Evolutionary conservation across 2,329 filamentous ascomycete species (phyloP).

Genomic region (Alternaria incomplexa): DNA sequence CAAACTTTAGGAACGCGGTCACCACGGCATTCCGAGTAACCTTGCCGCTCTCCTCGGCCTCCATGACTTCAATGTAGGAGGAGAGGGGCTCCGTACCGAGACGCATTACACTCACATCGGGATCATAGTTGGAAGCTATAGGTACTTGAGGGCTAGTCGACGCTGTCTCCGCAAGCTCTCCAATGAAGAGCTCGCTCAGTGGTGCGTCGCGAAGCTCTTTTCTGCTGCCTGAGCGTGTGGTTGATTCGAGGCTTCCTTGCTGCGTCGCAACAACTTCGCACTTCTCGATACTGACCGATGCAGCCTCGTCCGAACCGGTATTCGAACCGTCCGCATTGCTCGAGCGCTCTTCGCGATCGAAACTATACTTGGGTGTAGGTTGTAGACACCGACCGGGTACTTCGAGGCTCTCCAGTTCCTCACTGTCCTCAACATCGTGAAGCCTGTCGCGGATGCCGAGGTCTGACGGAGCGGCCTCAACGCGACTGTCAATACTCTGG

Average conservation of each 20-base stretch:
- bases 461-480: background rate
- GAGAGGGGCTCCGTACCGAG: background rate
- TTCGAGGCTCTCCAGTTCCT: fast-evolving
- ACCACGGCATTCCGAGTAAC: background rate
- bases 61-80: background rate
- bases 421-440: background rate
- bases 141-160: background rate
- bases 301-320: background rate
- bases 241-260: background rate
- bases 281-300: background rate
- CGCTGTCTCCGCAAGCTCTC: background rate
- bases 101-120: background rate
- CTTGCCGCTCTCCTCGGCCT: background rate
- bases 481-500: background rate
- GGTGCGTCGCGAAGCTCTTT: fast-evolving
- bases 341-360: background rate
- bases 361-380: too few species aligned
- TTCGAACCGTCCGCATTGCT: background rate
- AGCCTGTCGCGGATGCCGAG: background rate
- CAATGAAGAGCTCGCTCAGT: background rate
- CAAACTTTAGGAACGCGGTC: background rate
- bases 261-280: background rate
- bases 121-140: background rate
- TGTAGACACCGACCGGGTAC: background rate
- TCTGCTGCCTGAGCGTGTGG: background rate